Base-by-base conservation (phyloP, 257 asterid genomes). In the Schizonepeta tenuifolia region DNA sequence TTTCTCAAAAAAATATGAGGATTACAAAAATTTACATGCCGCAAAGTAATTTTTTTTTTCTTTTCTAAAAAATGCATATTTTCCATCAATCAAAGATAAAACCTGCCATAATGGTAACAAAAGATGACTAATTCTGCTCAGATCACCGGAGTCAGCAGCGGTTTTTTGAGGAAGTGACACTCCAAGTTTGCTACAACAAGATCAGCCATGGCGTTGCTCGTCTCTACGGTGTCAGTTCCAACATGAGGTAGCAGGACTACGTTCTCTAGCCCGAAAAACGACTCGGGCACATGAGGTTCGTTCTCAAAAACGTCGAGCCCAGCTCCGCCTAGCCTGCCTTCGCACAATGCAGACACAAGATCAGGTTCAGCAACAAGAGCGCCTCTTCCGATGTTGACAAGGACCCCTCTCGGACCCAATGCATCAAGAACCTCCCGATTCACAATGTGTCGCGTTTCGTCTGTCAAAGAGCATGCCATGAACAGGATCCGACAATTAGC, bases 291-390 rank as follows among this genome's bases (percentile, higher is more conserved):
- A 4, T 85, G 64, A 33, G 98, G 98, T 51, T 90, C 98, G 2
- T 80, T 83, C 80, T 92, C 91, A 43, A 80, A 86, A 33, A 92
- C 98, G 66, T 92, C 97, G 28, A 92, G 93, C 36, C 98, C 98
- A 26, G 96, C 98, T 28, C 97, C 97, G n/a, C 81, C 97, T 14
- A 90, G 60, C 44, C 95, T 84, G 41, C 96, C 97, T 58, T 92
- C 92, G 24, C 65, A 46, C 4, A 92, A 71, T 8, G 97, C 96
- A 35, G 88, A 80, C 7, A 90, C 81, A 41, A 92, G 85, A 55
- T 88, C 96, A 3, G 80, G 5, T 77, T 92, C 97, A 50, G 88
- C 96, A 10, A 92, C 79, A 14, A 80, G 92, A 1, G 86, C 71
- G 18, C 97, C 98, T 21, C 97, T 80, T 10, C 87, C 97, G 4